These are phyloP conservation scores for Rhodotorula sp. DNA, from an alignment of 1,284 basidiomycete genomes.

Conservation along the genomic window DNA sequence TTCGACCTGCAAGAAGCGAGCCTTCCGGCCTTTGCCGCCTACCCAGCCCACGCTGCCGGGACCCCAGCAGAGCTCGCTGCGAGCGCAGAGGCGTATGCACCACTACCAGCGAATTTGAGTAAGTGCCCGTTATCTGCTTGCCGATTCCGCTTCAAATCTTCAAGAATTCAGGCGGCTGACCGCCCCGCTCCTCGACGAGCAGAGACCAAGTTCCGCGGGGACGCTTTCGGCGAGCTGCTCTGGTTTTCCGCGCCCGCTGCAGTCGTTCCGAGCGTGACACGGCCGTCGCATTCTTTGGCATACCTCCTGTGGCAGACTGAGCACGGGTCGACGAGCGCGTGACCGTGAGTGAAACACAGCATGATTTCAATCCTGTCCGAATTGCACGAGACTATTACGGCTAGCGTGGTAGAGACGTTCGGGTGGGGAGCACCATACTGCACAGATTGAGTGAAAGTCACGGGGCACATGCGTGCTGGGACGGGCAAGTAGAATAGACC, in stretches of 20 bases:
- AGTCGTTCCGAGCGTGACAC: neutral
- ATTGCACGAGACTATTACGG: neutral
- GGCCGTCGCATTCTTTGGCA: conserved; percentile 36
- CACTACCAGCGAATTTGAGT: conserved; percentile 36
- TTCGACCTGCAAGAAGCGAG: neutral
- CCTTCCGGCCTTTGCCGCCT: neutral
- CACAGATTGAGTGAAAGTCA: too few species aligned
- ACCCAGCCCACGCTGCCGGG: neutral
- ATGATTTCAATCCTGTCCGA: neutral
- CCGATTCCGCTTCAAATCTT: neutral
- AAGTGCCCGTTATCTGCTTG: neutral
- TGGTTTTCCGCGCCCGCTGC: conserved; percentile 41
- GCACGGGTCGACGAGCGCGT: neutral
- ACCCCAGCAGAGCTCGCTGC: conserved; percentile 32
- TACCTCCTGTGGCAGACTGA: conserved; percentile 36
- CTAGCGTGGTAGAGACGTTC: neutral
- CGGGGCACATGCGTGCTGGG: neutral
- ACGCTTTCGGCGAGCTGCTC: conserved; percentile 39
- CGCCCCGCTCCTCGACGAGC: neutral
- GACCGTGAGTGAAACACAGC: neutral
- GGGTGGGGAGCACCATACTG: too few species aligned
- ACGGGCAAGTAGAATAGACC: neutral
- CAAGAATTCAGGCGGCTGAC: neutral
- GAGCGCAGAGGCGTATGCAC: conserved; percentile 26
- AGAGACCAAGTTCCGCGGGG: conserved; percentile 42